phyloP scores from a whole-genome alignment of 306 rosid species.

The Notholithocarpus densiflorus region DNA sequence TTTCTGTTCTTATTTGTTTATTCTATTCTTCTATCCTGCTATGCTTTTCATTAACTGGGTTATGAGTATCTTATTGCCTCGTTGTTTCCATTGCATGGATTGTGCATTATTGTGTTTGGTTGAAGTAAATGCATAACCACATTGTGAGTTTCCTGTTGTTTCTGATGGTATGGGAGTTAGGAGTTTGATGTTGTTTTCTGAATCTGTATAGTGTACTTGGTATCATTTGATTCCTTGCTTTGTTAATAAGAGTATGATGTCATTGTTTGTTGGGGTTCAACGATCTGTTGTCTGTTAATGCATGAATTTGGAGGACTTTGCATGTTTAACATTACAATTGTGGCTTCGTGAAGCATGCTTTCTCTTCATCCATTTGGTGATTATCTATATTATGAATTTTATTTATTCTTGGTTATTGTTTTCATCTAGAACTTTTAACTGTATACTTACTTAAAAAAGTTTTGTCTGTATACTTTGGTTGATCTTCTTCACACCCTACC shows the following conservation, averaged over 20 bases:
- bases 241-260: background rate
- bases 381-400: background rate
- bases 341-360: background rate
- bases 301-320: background rate
- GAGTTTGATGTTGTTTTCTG: background rate
- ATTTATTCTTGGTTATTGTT: background rate
- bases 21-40: background rate
- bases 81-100: background rate
- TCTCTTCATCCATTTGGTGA: background rate
- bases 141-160: background rate
- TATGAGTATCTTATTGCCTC: background rate
- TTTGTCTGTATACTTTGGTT: background rate
- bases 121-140: background rate
- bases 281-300: background rate
- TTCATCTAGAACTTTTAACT: background rate
- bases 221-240: background rate
- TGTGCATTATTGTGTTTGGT: background rate
- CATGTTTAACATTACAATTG: background rate
- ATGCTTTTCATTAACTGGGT: background rate
- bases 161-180: background rate
- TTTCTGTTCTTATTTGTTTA: background rate
- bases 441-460: too few species aligned
- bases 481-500: background rate
- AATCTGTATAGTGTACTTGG: background rate
- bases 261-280: background rate